Percentiles rank a stretch among this genome's conserved stretches.
Conservation (phyloP, 305 asterid species). For the Andrographis paniculata region DNA sequence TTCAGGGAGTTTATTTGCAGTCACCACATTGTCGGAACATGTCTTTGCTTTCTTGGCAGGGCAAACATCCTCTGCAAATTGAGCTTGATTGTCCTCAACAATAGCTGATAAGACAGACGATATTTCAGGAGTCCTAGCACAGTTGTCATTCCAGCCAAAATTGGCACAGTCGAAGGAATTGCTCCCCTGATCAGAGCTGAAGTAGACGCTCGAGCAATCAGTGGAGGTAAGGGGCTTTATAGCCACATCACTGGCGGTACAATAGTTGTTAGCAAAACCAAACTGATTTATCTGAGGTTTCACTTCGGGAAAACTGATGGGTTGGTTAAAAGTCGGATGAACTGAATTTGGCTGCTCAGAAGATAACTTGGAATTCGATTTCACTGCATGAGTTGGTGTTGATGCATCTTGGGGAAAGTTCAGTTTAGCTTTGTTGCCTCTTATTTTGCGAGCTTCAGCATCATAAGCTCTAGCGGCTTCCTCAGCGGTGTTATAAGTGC, state of each 20-base stretch:
- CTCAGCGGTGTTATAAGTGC: slow-evolving; percentile 91
- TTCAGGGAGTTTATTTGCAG: slow-evolving; percentile 25
- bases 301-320: slow-evolving; percentile 39
- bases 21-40: slow-evolving; percentile 12
- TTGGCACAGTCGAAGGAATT: slow-evolving; percentile 62
- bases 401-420: slow-evolving; percentile 72
- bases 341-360: slow-evolving; percentile 26
- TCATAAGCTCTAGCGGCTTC: slow-evolving; percentile 99
- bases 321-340: slow-evolving; percentile 27
- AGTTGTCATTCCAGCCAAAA: slow-evolving; percentile 54
- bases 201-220: slow-evolving; percentile 38
- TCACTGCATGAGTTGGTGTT: slow-evolving; percentile 28
- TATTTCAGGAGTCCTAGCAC: slow-evolving; percentile 54
- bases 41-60: slow-evolving; percentile 34
- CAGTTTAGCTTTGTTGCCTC: slow-evolving; percentile 91
- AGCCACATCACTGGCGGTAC: slow-evolving; percentile 27
- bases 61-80: slow-evolving; percentile 26
- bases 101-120: slow-evolving; percentile 53
- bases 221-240: slow-evolving; percentile 33
- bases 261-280: slow-evolving; percentile 24
- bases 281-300: slow-evolving; percentile 45
- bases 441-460: slow-evolving; percentile 74
- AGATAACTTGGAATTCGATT: slow-evolving; percentile 26
- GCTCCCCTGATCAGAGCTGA: slow-evolving; percentile 81
- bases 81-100: slow-evolving; percentile 47